Conservation (phyloP, 73 alveolate species). For the Breviolum minutum region DNA sequence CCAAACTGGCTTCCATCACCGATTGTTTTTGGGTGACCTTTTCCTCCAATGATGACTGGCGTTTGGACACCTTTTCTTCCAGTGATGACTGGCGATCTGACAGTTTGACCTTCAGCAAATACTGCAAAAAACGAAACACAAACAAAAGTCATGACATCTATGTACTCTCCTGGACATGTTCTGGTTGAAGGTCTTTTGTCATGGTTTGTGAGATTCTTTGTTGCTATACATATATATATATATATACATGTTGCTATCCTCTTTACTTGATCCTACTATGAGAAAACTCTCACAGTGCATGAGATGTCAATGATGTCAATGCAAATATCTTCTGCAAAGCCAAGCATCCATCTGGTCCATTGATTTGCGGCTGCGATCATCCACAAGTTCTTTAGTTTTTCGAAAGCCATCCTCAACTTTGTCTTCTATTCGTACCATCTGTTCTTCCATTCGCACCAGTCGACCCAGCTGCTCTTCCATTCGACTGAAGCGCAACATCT, state of each 20-base stretch:
- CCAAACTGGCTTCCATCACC: neutral
- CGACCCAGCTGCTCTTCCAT: constrained; percentile 28
- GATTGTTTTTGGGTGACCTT: neutral
- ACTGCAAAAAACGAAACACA: too few relatives aligned
- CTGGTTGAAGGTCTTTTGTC: too few relatives aligned
- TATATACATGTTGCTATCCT: too few relatives aligned
- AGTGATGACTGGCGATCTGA: constrained; percentile 23
- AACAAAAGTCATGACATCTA: too few relatives aligned
- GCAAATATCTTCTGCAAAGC: too few relatives aligned
- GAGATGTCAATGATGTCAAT: too few relatives aligned
- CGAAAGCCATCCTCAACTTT: constrained; percentile 34
- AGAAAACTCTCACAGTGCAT: too few relatives aligned
- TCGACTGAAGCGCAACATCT: neutral
- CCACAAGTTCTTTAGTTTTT: neutral
- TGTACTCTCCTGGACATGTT: too few relatives aligned
- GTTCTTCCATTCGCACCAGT: neutral
- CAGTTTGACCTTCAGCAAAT: neutral
- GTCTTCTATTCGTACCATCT: constrained; percentile 22
- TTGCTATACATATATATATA: too few relatives aligned
- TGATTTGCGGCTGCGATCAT: neutral
- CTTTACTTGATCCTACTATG: too few relatives aligned
- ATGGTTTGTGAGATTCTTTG: too few relatives aligned
- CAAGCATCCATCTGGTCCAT: constrained; percentile 29
- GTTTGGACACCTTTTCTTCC: neutral
- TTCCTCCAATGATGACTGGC: neutral